Conservation (phyloP, 1,284 basidiomycete genomes). For the Papiliotrema terrestris region DNA sequence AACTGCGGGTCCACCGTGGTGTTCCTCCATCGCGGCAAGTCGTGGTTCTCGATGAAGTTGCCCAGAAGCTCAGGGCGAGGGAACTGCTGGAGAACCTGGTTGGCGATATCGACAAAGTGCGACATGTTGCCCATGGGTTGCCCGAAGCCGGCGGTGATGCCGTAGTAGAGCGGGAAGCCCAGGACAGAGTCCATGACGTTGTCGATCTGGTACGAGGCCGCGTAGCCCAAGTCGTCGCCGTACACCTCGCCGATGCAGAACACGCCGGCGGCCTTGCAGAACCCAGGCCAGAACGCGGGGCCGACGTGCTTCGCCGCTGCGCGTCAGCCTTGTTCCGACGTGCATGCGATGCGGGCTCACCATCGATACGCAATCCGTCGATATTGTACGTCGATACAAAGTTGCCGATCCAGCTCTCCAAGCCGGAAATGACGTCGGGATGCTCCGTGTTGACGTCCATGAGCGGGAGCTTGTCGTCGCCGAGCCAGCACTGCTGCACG, state of each 20-base stretch:
- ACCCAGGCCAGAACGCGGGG: slow-evolving; percentile 49
- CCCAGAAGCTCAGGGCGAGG: slow-evolving; percentile 59
- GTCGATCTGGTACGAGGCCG: slow-evolving; percentile 36
- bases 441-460: slow-evolving; percentile 71
- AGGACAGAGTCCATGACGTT: slow-evolving; percentile 46
- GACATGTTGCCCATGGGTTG: slow-evolving; percentile 58
- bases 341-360: slow-evolving; percentile 19
- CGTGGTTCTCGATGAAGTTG: slow-evolving; percentile 82
- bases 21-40: slow-evolving; percentile 69
- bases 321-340: background rate
- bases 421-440: slow-evolving; percentile 56
- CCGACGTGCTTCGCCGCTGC: slow-evolving; percentile 60
- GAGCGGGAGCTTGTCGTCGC: slow-evolving; percentile 62
- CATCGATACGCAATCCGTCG: slow-evolving; percentile 68
- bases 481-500: slow-evolving; percentile 70
- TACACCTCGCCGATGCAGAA: slow-evolving; percentile 82
- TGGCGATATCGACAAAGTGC: slow-evolving; percentile 57
- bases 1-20: slow-evolving; percentile 45
- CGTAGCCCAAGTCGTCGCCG: slow-evolving; percentile 53
- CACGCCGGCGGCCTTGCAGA: slow-evolving; percentile 67
- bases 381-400: slow-evolving; percentile 63
- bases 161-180: slow-evolving; percentile 65
- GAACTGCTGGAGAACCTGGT: slow-evolving; percentile 55
- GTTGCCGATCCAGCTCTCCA: slow-evolving; percentile 61
- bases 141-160: slow-evolving; percentile 63